Percentiles rank a stretch among this genome's conserved stretches.
phyloP scores from a whole-genome alignment of 148 eudicot species.

The Chenopodium quinoa region DNA sequence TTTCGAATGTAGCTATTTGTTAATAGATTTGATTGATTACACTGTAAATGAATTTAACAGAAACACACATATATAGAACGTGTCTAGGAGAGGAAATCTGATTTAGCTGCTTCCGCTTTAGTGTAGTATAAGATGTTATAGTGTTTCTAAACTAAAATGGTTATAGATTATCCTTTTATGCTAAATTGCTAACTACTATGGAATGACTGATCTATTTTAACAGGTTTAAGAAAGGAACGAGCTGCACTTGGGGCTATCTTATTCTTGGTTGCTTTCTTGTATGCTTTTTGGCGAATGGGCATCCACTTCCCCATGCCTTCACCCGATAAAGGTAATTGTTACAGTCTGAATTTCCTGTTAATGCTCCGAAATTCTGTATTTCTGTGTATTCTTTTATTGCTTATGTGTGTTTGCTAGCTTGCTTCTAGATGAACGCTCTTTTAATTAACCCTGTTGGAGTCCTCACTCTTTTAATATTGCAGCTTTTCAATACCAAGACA shows the following conservation, averaged over 20 bases:
- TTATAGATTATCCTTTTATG: background rate
- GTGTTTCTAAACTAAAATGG: background rate
- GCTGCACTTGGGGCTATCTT: slow-evolving; percentile 92
- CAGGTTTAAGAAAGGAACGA: slow-evolving; percentile 89
- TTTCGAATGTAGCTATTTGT: no score
- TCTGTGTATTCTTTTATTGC: background rate
- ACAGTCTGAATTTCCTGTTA: slow-evolving; percentile 13
- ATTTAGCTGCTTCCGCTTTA: background rate
- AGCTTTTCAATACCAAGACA: background rate
- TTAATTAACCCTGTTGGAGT: background rate
- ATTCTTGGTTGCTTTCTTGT: slow-evolving; percentile 78
- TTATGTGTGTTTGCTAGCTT: slow-evolving; percentile 1
- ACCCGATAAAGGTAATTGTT: slow-evolving; percentile 74
- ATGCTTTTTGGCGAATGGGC: slow-evolving; percentile 98
- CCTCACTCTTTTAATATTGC: background rate
- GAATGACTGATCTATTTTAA: background rate
- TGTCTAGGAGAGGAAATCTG: background rate
- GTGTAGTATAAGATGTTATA: background rate
- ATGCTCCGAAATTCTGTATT: background rate
- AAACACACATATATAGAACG: background rate
- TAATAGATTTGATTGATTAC: background rate
- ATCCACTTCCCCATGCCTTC: slow-evolving; percentile 99
- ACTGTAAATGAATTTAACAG: background rate
- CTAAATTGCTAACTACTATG: background rate
- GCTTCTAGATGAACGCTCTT: background rate